These are phyloP conservation scores for Parsonsia alboflavescens DNA, from an alignment of 257 asterid species.

Conservation along the genomic window DNA sequence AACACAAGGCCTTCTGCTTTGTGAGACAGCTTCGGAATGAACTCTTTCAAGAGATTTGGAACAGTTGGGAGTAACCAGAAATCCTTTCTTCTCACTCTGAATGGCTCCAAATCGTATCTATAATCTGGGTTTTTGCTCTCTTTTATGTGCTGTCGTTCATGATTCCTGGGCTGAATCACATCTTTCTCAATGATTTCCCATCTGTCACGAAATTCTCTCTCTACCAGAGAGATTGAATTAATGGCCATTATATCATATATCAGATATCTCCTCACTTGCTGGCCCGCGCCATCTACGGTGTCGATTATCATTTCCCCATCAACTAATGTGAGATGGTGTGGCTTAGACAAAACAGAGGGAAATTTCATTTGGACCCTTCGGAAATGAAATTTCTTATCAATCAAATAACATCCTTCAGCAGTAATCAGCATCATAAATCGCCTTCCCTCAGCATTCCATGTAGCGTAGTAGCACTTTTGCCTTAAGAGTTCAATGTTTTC, in stretches of 20 bases:
- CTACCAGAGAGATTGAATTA: constrained; percentile 58
- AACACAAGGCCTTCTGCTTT: constrained; percentile 42
- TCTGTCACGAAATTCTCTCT: constrained; percentile 73
- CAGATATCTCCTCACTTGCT: constrained; percentile 77
- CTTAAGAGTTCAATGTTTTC: constrained; percentile 69
- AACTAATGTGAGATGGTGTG: constrained; percentile 77
- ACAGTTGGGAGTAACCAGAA: constrained; percentile 85
- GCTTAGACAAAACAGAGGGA: constrained; percentile 52
- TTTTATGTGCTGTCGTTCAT: constrained; percentile 42
- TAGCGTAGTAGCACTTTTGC: constrained; percentile 79
- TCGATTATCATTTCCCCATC: constrained; percentile 95
- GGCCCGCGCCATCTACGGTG: constrained; percentile 50
- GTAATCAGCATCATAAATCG: constrained; percentile 92
- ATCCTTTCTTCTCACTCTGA: constrained; percentile 87
- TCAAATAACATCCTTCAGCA: constrained; percentile 73
- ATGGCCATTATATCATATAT: constrained; percentile 84
- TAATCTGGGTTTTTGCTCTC: constrained; percentile 52
- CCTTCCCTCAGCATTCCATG: constrained; percentile 95
- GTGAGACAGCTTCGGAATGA: constrained; percentile 79
- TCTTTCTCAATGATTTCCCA: constrained; percentile 86
- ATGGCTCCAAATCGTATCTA: constrained; percentile 78
- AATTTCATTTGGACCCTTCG: constrained; percentile 90
- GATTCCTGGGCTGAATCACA: constrained; percentile 69
- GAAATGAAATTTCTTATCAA: constrained; percentile 69
- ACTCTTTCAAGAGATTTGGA: constrained; percentile 58